Conservation (phyloP, 495 filamentous ascomycete species). For the Penicillium diatomitis region DNA sequence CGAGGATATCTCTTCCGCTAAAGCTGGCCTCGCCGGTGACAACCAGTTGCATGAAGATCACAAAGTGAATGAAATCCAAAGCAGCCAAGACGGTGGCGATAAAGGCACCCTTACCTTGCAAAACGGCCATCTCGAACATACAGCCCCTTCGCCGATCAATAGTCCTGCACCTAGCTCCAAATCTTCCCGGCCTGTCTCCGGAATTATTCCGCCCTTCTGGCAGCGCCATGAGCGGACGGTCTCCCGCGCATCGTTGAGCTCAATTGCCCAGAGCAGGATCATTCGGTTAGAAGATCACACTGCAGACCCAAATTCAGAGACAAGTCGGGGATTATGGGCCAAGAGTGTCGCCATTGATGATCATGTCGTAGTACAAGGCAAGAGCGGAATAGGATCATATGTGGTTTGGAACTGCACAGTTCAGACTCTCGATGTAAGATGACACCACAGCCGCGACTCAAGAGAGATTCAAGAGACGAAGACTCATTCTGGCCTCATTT, state of each 20-base stretch:
- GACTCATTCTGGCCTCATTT: too few relatives aligned
- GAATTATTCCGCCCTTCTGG: constrained; percentile 43
- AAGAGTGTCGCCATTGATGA: constrained; percentile 56
- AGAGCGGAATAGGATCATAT: constrained; percentile 57
- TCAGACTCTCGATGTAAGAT: constrained; percentile 58
- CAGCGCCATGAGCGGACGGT: constrained; percentile 33
- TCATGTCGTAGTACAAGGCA: constrained; percentile 53
- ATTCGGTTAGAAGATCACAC: constrained; percentile 69
- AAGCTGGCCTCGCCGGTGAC: not conserved
- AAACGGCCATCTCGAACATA: not conserved
- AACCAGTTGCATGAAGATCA: not conserved
- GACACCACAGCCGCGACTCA: not conserved
- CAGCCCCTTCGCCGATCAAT: constrained; percentile 1
- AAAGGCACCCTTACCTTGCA: constrained; percentile 1
- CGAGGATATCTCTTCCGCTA: not conserved
- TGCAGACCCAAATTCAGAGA: constrained; percentile 48
- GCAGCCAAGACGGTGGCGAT: not conserved
- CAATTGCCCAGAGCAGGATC: constrained; percentile 26
- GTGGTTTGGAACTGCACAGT: constrained; percentile 68
- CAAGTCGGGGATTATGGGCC: constrained; percentile 58
- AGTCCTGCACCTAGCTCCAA: constrained; percentile 11
- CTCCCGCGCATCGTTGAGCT: constrained; percentile 37
- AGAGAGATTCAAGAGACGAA: too few relatives aligned
- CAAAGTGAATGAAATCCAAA: not conserved
- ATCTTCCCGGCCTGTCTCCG: constrained; percentile 27